Conservation (phyloP, 805 yeast species). For the Starmerella etchellsii region DNA sequence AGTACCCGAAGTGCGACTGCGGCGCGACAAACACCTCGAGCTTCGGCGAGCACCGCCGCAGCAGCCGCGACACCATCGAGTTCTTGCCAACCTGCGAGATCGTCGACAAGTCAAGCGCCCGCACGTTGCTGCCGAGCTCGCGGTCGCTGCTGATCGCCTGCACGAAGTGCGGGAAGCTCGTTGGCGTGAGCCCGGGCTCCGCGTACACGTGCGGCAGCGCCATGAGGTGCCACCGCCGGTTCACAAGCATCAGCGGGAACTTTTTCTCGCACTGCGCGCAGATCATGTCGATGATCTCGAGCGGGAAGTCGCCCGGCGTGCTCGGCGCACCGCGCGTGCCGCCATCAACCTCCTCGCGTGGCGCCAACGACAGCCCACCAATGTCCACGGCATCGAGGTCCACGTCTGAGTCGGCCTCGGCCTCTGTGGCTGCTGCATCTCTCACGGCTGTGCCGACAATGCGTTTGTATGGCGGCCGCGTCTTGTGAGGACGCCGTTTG, state of each 20-base stretch:
- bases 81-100: slow-evolving; percentile 87
- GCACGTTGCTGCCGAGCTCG: slow-evolving; percentile 46
- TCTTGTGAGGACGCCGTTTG: slow-evolving; percentile 74
- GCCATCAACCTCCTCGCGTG: not conserved
- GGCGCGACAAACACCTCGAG: slow-evolving; percentile 73
- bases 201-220: slow-evolving; percentile 55
- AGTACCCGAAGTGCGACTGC: slow-evolving; percentile 85
- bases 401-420: not conserved
- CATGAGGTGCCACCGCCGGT: slow-evolving; percentile 45
- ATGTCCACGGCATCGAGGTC: not conserved
- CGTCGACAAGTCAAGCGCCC: slow-evolving; percentile 55
- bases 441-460: slow-evolving; percentile 36
- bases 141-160: slow-evolving; percentile 40
- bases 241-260: slow-evolving; percentile 42
- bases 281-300: slow-evolving; percentile 37
- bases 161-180: slow-evolving; percentile 61
- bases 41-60: slow-evolving; percentile 59
- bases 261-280: slow-evolving; percentile 27
- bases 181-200: slow-evolving; percentile 48
- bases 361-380: not conserved
- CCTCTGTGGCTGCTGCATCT: not conserved
- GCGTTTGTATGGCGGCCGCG: slow-evolving; percentile 64
- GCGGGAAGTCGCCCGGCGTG: slow-evolving; percentile 29
- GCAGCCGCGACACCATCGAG: slow-evolving; percentile 70
- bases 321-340: no score